A percentile compares a stretch with the other conserved stretches of the same genome.
Evolutionary conservation across 768 basidiomycete genomes (phyloP).

Genomic region (Clitopilus passeckerianus): DNA sequence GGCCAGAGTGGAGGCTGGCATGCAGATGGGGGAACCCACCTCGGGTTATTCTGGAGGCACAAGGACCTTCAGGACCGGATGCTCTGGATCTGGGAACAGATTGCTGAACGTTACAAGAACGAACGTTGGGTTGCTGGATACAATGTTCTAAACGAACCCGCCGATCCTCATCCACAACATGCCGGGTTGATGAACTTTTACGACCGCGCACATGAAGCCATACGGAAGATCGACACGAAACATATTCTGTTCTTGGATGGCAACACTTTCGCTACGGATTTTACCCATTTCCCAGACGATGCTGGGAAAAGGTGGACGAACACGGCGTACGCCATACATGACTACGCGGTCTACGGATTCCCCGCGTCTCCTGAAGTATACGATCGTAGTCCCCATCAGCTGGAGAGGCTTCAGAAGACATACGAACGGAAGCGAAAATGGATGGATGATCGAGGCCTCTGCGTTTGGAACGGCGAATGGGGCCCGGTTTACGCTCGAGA

Average conservation of each 20-base stretch:
- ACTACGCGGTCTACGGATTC: conserved; percentile 67
- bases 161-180: conserved; percentile 52
- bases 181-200: conserved; percentile 59
- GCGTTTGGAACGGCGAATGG: conserved; percentile 72
- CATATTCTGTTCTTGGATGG: conserved; percentile 77
- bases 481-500: conserved; percentile 75
- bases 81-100: conserved; percentile 68
- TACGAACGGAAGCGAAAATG: conserved; percentile 73
- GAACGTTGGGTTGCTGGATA: conserved; percentile 84
- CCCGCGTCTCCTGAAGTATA: conserved; percentile 52
- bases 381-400: conserved; percentile 43
- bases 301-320: conserved; percentile 56
- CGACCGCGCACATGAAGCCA: conserved; percentile 58
- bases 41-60: conserved; percentile 74
- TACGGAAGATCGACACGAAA: conserved; percentile 60
- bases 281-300: conserved; percentile 58
- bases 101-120: conserved; percentile 67
- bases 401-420: conserved; percentile 38
- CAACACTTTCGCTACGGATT: conserved; percentile 76
- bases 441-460: conserved; percentile 64
- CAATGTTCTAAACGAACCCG: conserved; percentile 79
- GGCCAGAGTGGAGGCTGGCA: conserved; percentile 82
- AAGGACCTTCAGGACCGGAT: conserved; percentile 77
- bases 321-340: conserved; percentile 70
- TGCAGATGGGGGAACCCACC: conserved; percentile 65